phyloP scores from a whole-genome alignment of 106 monocot genomes.

The Vanilla planifolia region DNA sequence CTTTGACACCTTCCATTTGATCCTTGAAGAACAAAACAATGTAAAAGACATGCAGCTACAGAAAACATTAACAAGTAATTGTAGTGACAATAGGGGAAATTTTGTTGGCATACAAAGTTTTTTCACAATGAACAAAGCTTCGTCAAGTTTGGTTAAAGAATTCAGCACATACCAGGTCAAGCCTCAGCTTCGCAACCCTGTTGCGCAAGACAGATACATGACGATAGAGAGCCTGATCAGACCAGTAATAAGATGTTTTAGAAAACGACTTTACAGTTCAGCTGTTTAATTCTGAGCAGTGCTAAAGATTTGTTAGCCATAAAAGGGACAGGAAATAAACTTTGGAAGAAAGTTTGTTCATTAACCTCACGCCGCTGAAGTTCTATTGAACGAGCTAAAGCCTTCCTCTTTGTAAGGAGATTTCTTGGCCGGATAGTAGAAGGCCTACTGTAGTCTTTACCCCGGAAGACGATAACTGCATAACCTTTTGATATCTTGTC shows the following conservation, averaged over 20 bases:
- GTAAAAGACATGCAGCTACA: neutral
- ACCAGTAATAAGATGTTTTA: neutral
- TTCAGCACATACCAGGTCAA: conserved; percentile 56
- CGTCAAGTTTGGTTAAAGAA: conserved; percentile 5
- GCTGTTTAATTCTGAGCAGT: neutral
- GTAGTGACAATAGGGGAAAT: too few species aligned
- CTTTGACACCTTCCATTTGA: conserved; percentile 64
- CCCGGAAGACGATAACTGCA: conserved; percentile 78
- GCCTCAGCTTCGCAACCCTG: conserved; percentile 58
- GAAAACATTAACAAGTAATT: neutral
- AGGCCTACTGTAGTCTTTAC: conserved; percentile 78
- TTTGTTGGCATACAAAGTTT: neutral
- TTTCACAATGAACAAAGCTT: neutral
- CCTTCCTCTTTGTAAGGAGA: conserved; percentile 91
- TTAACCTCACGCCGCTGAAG: conserved; percentile 80
- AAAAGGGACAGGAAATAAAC: too few species aligned
- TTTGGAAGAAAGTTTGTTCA: neutral
- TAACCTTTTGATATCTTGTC: conserved; percentile 95
- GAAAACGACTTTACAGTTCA: neutral
- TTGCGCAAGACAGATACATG: conserved; percentile 50
- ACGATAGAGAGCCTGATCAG: conserved; percentile 54
- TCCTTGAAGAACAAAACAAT: conserved; percentile 21
- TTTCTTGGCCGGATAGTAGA: conserved; percentile 71
- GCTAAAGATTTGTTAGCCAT: too few species aligned
- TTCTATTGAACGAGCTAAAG: conserved; percentile 92